Base-by-base conservation (phyloP, 371 early-diverging fungal species). In the Actinomortierella ambigua region DNA sequence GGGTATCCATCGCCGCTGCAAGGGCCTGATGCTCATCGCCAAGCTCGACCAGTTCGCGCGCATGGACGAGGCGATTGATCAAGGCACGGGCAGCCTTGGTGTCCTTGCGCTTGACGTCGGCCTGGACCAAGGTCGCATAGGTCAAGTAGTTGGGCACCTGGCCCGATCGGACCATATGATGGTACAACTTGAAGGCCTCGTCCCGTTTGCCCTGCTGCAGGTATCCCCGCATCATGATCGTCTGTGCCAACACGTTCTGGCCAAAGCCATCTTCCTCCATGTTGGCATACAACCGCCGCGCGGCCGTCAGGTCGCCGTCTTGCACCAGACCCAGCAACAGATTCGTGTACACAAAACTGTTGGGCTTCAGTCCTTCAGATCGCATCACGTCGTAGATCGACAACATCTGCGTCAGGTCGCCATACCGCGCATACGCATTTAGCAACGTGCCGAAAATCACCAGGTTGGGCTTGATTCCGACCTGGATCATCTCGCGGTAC, bases 351-450 rank as follows among this genome's bases (percentile, higher is more conserved):
- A 73, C 67, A 24, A 67, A 73, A 27, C 75, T 73, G 64, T 73
- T 73, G 46, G 75, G 68, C 49, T 60, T 63, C 26, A 73, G 63
- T 14, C 68, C 75, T 46, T 73, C 75, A 6, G 75, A 56, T 3
- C 75, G 67, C 75, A 73, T 73, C 3, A 68, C 63, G 17, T 73
- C 75, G 52, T 73, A 73, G 50, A 73, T 73, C 2, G 75, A 73
- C 11, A 73, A 49, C 75, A 73, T 73, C 51, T 73, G 75, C 1
- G 75, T 73, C 59, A 73, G 23, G 26, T 73, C 75, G 6, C 75
- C 75, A 1, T 55, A 63, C 4, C 75, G 67, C 18, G 75, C 75
- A 34, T 73, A 73, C 4, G 75, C 75, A 47, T 55, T 63, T 27
- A 73, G 61, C 51, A 73, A 24, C 9, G 68, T 73, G 18, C 75